Evolutionary conservation across 148 eudicot species (phyloP).

Genomic region (Dysphania ambrosioides): DNA sequence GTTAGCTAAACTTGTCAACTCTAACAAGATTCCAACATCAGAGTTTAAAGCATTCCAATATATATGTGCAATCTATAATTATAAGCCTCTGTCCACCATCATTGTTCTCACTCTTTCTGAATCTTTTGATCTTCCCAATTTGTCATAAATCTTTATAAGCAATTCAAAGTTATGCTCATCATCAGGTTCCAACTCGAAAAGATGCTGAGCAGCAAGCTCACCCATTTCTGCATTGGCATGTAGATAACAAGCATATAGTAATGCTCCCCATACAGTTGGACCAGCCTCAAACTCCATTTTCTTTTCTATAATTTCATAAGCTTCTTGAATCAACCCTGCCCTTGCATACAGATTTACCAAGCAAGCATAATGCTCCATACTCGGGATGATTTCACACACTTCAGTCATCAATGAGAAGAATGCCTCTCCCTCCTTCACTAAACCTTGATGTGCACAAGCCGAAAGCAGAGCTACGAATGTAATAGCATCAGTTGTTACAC

Average conservation of each 20-base stretch:
- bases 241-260: constrained; percentile 69
- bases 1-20: not conserved
- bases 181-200: constrained; percentile 88
- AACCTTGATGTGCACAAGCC: constrained; percentile 64
- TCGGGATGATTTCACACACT: constrained; percentile 46
- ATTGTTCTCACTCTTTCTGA: constrained; percentile 53
- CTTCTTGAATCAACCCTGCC: constrained; percentile 60
- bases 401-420: constrained; percentile 57
- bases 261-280: constrained; percentile 86
- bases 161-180: no score
- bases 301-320: constrained; percentile 49
- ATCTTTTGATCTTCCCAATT: constrained; percentile 48
- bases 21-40: not conserved
- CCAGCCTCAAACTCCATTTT: constrained; percentile 71
- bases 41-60: no score
- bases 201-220: constrained; percentile 57
- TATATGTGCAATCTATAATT: not conserved
- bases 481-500: constrained; percentile 48
- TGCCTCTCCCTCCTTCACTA: constrained; percentile 60
- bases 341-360: constrained; percentile 78
- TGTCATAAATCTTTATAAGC: constrained; percentile 61
- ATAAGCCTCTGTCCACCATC: constrained; percentile 76
- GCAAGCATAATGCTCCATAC: constrained; percentile 83
- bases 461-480: constrained; percentile 74
- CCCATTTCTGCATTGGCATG: constrained; percentile 56